Base-by-base conservation (phyloP, 1,284 basidiomycete species). In the Apiotrichum gamsii region DNA sequence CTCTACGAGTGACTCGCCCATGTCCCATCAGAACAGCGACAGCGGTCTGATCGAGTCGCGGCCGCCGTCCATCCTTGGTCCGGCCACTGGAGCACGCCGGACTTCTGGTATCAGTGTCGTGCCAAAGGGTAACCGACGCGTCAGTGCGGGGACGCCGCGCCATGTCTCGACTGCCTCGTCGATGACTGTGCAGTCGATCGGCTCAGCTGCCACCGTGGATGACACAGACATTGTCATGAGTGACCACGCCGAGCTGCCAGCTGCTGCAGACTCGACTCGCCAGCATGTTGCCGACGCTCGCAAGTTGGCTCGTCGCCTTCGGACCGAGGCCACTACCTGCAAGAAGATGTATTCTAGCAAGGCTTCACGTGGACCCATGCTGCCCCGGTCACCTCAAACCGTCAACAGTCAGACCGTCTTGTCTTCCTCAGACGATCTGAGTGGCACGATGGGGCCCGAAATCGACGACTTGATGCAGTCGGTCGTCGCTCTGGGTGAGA, bases 321-420 rank as follows among this genome's bases (percentile, higher is more conserved):
- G 45, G 15, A 40, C 45, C 25, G 43, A 48, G 15, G 43, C 45
- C 10, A 20, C 34, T 14, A 39, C 23, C 2, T 19, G 49, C 41
- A 32, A 34, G 40, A 50, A 54, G 39, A 45, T 10, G 4, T 28
- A 28, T 11, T 6, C 25, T 39, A 3, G 31, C 15, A 6, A 14
- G 5, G 39, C 25, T 25, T 19, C 16, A 28, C 37, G 25, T 18
- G 20, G 16, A 14, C 39, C 14, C 23, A 11, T 31, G 9, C 33
- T 76, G 20, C 67, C 73, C 4, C 58, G 74, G 8, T 74, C 73
- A 3, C 73, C 74, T 1, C 67, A 70, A 18, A 62, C 19, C 4
- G 44, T 46, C 33, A 56, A 57, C 34, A 25, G 38, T 28, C 45
- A 29, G 42, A 6, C 33, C 14, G 15, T 23, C 41, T 40, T 40